Evolutionary conservation across 2,329 filamentous ascomycete species (phyloP).

Genomic region (Byssothecium circinans): DNA sequence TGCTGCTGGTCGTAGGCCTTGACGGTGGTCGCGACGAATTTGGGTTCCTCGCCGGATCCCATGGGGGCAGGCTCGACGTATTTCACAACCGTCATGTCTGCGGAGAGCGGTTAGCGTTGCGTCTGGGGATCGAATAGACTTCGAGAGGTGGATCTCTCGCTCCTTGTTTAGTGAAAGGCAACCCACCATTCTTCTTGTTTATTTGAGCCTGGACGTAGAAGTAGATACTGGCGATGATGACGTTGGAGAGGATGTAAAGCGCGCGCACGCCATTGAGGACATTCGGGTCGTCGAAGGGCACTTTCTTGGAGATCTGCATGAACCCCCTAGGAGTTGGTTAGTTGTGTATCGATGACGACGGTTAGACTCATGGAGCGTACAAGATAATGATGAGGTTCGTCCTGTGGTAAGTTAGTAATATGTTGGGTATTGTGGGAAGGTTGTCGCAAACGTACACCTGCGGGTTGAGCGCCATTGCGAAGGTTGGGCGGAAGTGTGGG

Average conservation of each 20-base stretch:
- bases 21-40: slow-evolving; percentile 94
- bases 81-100: slow-evolving; percentile 96
- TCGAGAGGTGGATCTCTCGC: not conserved
- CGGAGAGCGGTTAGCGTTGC: slow-evolving; percentile 18
- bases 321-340: slow-evolving; percentile 57
- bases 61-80: slow-evolving; percentile 95
- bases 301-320: slow-evolving; percentile 97
- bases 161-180: not conserved
- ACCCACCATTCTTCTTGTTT: slow-evolving; percentile 94
- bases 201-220: slow-evolving; percentile 82
- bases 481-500: not conserved
- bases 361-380: slow-evolving; percentile 17
- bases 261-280: slow-evolving; percentile 66
- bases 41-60: slow-evolving; percentile 91
- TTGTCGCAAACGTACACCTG: slow-evolving; percentile 34
- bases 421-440: slow-evolving; percentile 6
- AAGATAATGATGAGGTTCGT: slow-evolving; percentile 45
- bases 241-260: slow-evolving; percentile 69
- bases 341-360: not conserved
- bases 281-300: slow-evolving; percentile 88
- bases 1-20: slow-evolving; percentile 91
- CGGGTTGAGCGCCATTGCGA: slow-evolving; percentile 42
- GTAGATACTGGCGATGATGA: slow-evolving; percentile 84
- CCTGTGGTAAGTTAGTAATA: slow-evolving; percentile 30
- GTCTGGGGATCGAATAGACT: not conserved